phyloP scores from a whole-genome alignment of 1,139 yeast species.

The Geotrichum carabidarum region DNA sequence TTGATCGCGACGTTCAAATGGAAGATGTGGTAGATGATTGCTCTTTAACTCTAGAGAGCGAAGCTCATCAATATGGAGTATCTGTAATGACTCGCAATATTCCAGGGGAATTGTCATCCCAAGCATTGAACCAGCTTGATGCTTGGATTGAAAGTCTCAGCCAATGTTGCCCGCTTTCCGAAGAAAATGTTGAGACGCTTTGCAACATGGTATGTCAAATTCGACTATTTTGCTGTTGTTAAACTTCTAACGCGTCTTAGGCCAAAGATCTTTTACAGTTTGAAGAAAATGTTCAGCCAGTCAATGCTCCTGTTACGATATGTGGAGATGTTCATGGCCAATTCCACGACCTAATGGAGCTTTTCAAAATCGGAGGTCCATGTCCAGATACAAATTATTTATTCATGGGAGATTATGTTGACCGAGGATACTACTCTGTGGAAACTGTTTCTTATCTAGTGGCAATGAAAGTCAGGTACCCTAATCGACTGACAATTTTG shows the following conservation, averaged over 20 bases:
- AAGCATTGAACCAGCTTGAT: slow-evolving; percentile 60
- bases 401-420: slow-evolving; percentile 86
- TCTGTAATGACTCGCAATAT: slow-evolving; percentile 4
- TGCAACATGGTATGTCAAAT: slow-evolving; percentile 48
- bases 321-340: slow-evolving; percentile 97
- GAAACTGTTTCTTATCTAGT: slow-evolving; percentile 69
- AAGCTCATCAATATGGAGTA: not conserved
- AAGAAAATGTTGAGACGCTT: slow-evolving; percentile 69
- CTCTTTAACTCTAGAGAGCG: slow-evolving; percentile 2
- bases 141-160: slow-evolving; percentile 78
- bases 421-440: slow-evolving; percentile 85
- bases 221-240: not conserved
- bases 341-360: slow-evolving; percentile 76
- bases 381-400: slow-evolving; percentile 69
- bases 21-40: slow-evolving; percentile 15
- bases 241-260: not conserved
- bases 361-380: slow-evolving; percentile 75
- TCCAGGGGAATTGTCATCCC: slow-evolving; percentile 15
- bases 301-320: slow-evolving; percentile 78
- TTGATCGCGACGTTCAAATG: slow-evolving; percentile 18
- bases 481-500: slow-evolving; percentile 72
- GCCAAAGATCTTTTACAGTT: slow-evolving; percentile 31
- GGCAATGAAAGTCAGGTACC: slow-evolving; percentile 75
- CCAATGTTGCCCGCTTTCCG: slow-evolving; percentile 75
- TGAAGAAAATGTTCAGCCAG: slow-evolving; percentile 72